Conservation (phyloP, 345 rosid genomes). For the Mercurialis annua region DNA sequence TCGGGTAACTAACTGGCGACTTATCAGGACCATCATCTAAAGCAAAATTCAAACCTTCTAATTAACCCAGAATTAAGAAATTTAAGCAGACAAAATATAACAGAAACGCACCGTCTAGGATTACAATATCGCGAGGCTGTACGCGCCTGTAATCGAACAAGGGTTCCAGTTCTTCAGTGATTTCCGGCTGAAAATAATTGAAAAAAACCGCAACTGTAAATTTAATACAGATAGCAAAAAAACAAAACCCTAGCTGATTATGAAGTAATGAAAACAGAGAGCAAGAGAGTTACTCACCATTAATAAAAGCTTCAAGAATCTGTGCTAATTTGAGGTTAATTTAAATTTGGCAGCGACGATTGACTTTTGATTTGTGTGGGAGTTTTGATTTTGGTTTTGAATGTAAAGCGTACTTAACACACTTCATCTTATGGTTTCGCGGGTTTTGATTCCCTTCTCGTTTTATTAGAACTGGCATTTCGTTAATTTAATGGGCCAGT, state of each 20-base stretch:
- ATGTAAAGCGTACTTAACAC: too few relatives aligned
- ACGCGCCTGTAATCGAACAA: slow-evolving; percentile 74
- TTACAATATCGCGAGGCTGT: slow-evolving; percentile 46
- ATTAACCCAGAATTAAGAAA: background rate
- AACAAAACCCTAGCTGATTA: background rate
- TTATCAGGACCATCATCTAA: slow-evolving; percentile 30
- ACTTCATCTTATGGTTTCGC: too few relatives aligned
- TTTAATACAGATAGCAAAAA: background rate
- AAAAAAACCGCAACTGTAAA: background rate
- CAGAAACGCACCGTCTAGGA: slow-evolving; percentile 41
- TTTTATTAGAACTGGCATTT: too few relatives aligned
- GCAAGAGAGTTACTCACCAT: slow-evolving; percentile 10
- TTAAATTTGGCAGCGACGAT: too few relatives aligned
- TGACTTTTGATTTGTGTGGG: too few relatives aligned
- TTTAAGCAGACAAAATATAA: slow-evolving; percentile 1
- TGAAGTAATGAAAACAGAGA: too few relatives aligned
- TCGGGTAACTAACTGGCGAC: slow-evolving; percentile 11
- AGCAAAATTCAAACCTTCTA: background rate
- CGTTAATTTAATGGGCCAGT: too few relatives aligned
- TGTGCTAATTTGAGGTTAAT: too few relatives aligned
- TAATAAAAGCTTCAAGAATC: too few relatives aligned
- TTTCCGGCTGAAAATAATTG: slow-evolving; percentile 44
- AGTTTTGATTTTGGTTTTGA: too few relatives aligned
- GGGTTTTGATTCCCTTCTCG: too few relatives aligned
- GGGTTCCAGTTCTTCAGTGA: slow-evolving; percentile 65